A percentile compares a stretch with the other conserved stretches of the same genome.
These are phyloP conservation scores for Pseudocercospora musae DNA, from an alignment of 2,329 filamentous ascomycete species.

Conservation along the genomic window DNA sequence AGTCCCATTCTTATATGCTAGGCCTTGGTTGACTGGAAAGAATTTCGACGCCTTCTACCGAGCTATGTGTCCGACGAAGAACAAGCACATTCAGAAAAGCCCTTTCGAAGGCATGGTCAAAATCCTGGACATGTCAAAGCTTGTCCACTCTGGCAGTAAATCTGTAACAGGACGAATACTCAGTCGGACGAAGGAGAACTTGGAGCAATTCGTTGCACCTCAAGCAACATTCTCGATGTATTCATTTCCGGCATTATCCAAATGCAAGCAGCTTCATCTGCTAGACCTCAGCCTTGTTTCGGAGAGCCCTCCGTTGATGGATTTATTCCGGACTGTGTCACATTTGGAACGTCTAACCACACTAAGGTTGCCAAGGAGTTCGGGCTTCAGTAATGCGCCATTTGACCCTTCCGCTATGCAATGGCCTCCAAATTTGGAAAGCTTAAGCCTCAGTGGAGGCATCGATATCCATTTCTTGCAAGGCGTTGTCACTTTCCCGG, in stretches of 20 bases:
- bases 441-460: slow-evolving; percentile 44
- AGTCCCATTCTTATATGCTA: slow-evolving; percentile 51
- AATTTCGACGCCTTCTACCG: slow-evolving; percentile 54
- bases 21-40: slow-evolving; percentile 50
- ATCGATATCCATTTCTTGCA: slow-evolving; percentile 44
- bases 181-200: slow-evolving; percentile 49
- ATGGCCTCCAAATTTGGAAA: slow-evolving; percentile 45
- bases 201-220: slow-evolving; percentile 57
- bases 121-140: slow-evolving; percentile 50
- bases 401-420: slow-evolving; percentile 17
- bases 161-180: slow-evolving; percentile 57
- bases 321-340: slow-evolving; percentile 51
- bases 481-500: slow-evolving; percentile 33
- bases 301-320: slow-evolving; percentile 48
- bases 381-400: slow-evolving; percentile 28
- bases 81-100: slow-evolving; percentile 48
- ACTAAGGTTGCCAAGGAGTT: slow-evolving; percentile 40
- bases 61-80: slow-evolving; percentile 54
- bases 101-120: slow-evolving; percentile 51
- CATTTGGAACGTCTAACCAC: slow-evolving; percentile 44
- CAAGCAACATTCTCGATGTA: slow-evolving; percentile 57
- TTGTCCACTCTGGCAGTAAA: slow-evolving; percentile 59
- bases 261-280: slow-evolving; percentile 49
- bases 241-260: slow-evolving; percentile 55
- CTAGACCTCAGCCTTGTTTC: slow-evolving; percentile 55